Percentiles rank a stretch among this genome's conserved stretches.
Evolutionary conservation across 306 rosid genomes (phyloP).

Genomic region (Pterocarpus santalinus): DNA sequence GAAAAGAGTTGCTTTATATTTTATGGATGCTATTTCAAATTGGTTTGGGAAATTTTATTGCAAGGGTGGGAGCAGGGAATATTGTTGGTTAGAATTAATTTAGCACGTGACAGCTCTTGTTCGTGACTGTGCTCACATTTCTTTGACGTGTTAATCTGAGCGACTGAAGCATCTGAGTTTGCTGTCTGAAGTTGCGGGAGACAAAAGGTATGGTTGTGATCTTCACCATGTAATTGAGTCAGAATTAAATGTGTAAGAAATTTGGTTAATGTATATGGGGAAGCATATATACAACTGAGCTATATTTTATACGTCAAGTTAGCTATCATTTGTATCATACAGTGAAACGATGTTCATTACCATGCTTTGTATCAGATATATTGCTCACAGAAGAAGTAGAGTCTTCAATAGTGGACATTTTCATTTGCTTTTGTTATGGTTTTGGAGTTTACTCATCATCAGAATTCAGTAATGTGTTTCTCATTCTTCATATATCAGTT

Average conservation of each 20-base stretch:
- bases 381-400: not conserved
- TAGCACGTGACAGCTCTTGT: slow-evolving; percentile 41
- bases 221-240: slow-evolving; percentile 38
- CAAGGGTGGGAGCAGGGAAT: slow-evolving; percentile 11
- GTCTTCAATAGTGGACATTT: not conserved
- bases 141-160: slow-evolving; percentile 51
- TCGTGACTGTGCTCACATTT: slow-evolving; percentile 15
- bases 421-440: slow-evolving; percentile 21
- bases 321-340: slow-evolving; percentile 21
- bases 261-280: slow-evolving; percentile 13
- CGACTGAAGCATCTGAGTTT: slow-evolving; percentile 45
- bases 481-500: slow-evolving; percentile 2
- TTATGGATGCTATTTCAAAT: not conserved
- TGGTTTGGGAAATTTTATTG: slow-evolving; percentile 28
- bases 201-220: slow-evolving; percentile 56
- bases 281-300: not conserved
- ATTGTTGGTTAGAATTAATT: slow-evolving; percentile 44
- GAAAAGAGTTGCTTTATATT: not conserved
- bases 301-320: slow-evolving; percentile 27
- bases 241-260: slow-evolving; percentile 39
- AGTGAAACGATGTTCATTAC: slow-evolving; percentile 4
- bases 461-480: not conserved
- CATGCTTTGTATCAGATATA: slow-evolving; percentile 11
- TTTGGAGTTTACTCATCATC: slow-evolving; percentile 18
- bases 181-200: slow-evolving; percentile 55